Evolutionary conservation across 768 basidiomycete genomes (phyloP), one percentile per base, ranked within the genome.

Genomic region (Baorangia bicolor): DNA sequence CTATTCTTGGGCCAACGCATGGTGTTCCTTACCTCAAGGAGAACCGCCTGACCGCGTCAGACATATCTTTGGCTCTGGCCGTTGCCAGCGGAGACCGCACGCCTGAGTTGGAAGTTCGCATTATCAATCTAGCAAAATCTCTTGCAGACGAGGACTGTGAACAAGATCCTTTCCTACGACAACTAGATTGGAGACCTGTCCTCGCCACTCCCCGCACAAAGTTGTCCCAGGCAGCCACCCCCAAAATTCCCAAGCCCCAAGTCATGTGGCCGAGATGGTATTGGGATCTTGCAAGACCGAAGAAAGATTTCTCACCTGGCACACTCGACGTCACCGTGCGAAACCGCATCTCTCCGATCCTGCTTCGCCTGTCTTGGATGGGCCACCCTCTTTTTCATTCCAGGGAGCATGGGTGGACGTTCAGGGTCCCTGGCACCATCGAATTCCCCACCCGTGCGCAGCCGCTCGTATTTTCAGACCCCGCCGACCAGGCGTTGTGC

Each of bases 261-360:
- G 79, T 86, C 0, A 51, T 77, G n/a, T 98, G 95, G 94, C 96
- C 95, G 1, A 90, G 92, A 68, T 98, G 97, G 97, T 99, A 92
- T 67, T 94, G 88, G 90, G 94, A 98, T 25, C 81, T 92, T 4
- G 77, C 87, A 3, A 85, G 78, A 63, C 91, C 88, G 4, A 88
- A 82, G 73, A 87, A 86, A 67, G 85, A 77, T 54, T 65, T 77
- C 53, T 76, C 81, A 6, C 85, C 85, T 1, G 93, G 88, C 21
- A 82, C 85, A 2, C 79, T 97, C 28, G 93, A 98, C 65, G 75
- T 98, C 59, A 94, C 94, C 7, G 83, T 88, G 27, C 85, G 92
- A 51, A 93, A 84, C 60, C 85, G 89, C 27, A 78, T 92, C 40
- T 84, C 94, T 0, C 93, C 95, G 0, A 75, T 97, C 12, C 83